Percentiles rank a stretch among this genome's conserved stretches.
Conservation (phyloP, 257 asterid genomes). For the Nicotiana obtusifolia region DNA sequence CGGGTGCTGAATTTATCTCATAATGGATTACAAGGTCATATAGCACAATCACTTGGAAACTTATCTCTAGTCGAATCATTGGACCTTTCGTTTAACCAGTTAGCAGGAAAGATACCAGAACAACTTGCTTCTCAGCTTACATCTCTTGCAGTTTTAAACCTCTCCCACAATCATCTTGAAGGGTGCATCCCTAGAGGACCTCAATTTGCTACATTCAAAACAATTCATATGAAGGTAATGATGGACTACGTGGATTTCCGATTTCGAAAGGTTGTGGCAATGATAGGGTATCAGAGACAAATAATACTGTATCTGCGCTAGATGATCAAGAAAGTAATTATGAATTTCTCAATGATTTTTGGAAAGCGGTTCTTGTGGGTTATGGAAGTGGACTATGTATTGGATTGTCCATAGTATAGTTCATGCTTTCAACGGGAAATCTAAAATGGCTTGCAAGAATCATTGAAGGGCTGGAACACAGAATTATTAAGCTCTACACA, state of each 20-base stretch:
- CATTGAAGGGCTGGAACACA: background rate
- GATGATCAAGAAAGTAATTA: background rate
- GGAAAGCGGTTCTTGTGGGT: constrained; percentile 21
- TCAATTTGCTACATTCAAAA: background rate
- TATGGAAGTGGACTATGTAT: constrained; percentile 16
- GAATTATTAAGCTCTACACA: background rate
- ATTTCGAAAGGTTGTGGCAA: background rate
- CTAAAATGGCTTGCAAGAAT: background rate
- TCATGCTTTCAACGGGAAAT: background rate
- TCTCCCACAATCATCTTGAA: background rate
- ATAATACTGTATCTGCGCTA: background rate
- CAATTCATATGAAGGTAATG: background rate
- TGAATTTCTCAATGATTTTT: background rate
- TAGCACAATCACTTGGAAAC: background rate
- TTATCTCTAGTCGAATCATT: background rate
- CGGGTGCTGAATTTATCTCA: background rate
- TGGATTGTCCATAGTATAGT: constrained; percentile 8
- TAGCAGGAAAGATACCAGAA: background rate
- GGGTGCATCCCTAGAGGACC: background rate
- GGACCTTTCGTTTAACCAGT: background rate
- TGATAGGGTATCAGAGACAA: background rate
- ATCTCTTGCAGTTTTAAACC: background rate
- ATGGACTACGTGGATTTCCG: background rate
- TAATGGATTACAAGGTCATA: background rate
- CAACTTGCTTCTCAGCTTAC: background rate